Base-by-base conservation (phyloP, 2,329 filamentous ascomycete species). In the Dactylellina leptospora region DNA sequence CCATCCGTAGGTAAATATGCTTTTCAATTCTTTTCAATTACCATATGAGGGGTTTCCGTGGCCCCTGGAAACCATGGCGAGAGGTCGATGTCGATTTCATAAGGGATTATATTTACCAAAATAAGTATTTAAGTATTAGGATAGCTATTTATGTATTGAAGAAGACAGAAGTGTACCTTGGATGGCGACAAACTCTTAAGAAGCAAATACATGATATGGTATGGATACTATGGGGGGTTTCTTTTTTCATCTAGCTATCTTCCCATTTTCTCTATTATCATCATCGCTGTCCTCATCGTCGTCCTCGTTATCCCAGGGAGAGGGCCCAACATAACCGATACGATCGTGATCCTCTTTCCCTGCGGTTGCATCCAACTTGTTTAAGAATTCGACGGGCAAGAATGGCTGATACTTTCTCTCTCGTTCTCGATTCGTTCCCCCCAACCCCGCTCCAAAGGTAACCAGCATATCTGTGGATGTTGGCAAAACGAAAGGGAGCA, bases 391-490 rank as follows among this genome's bases (percentile, higher is more conserved):
- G 0, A 93, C 89, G 16, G 95, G 93, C 58, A 99, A 91, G 0
- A 91, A 96, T 1, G 95, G 95, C 47, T 96, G 96, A 79, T 99
- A 99, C 81, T 96, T 96, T 75, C 92, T 85, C 80, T 96, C 95
- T 63, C 92, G 85, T 80, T 97, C 95, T 74, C 90, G 86, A 81
- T 99, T 96, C 48, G 95, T 83, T 0, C 95, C 95, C 3, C 95
- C 95, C 77, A 97, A 95, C 0, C 95, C 95, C 10, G 95, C 93
- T 0, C 95, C 95, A 77, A 96, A 99, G 75, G 89, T 93, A 50
- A 99, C 87, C 50, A 97, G 85, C 95, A 99, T 99, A 79, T 99
- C 95, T 23, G 93, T 97, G 64, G 92, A 95, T 1, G 93, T 96
- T 1, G 95, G 95, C 25, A 99, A 83, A n/a, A 90, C 90, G 79